Evolutionary conservation across 352 stramenopile genomes (phyloP), one percentile per base, ranked within the genome.

Genomic region (Globisporangium abappressorium): DNA sequence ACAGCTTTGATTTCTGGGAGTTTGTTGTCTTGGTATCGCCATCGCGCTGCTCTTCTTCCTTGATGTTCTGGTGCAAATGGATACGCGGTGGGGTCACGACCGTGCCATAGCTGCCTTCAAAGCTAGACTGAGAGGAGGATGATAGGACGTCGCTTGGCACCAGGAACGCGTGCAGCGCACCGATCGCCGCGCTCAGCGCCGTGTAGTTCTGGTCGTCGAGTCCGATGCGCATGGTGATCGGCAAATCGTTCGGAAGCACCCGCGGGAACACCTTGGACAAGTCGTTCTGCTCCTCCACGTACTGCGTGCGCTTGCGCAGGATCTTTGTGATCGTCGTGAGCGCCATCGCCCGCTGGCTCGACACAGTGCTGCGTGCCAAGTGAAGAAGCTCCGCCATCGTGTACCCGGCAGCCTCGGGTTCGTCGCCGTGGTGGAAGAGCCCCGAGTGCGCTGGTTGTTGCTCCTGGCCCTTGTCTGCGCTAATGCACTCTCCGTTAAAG

Each of bases 391-490:
- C 87, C 2, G 77, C 70, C 46, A 92, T 70, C 8, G 85, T 95
- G 70, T 94, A 95, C 3, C 87, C 87, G 1, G 87, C 76, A 30
- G 73, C 79, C 0, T 93, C 76, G 0, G 85, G 87, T 20, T 93
- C 81, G 51, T 94, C 84, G 0, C 87, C 87, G 58, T 95, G 87
- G 58, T 95, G 87, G 58, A 91, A 94, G 0, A 95, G 75, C 15
- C 87, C 87, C 1, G 87, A 92, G 56, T 91, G 80, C 22, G 70
- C 64, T 8, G 82, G 79, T 5, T 79, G 55, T 9, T 75, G 54
- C 1, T 57, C 58, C 4, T 72, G 73, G 0, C 60, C 65, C 3
- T 59, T 49, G 1, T 62, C 51, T 24, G 69, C 41, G 2, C 54
- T 30, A 3, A 90, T 53, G 9, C 73, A 28, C 0, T 80, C 61